These are phyloP conservation scores for Clarireedia homoeocarpa DNA, from an alignment of 2,329 filamentous ascomycete genomes.

Conservation along the genomic window DNA sequence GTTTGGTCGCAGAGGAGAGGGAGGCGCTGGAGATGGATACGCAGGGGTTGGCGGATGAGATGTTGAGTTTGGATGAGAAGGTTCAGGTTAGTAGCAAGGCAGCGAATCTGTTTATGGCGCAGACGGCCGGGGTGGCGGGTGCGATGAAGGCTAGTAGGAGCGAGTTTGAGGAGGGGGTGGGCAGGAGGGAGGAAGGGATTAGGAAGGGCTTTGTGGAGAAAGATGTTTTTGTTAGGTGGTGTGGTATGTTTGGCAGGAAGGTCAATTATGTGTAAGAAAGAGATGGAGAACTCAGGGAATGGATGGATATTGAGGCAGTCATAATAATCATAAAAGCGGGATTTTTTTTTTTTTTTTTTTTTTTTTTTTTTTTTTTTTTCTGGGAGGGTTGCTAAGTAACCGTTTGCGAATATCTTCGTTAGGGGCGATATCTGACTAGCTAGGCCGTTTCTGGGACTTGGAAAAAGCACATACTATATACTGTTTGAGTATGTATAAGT, in stretches of 20 bases:
- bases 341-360: too few relatives aligned
- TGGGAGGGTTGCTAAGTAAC: too few relatives aligned
- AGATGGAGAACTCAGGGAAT: neutral
- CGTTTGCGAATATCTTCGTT: too few relatives aligned
- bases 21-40: constrained; percentile 24
- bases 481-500: too few relatives aligned
- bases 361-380: too few relatives aligned
- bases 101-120: constrained; percentile 2
- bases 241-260: constrained; percentile 2
- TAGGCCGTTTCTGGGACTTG: too few relatives aligned
- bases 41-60: constrained; percentile 23
- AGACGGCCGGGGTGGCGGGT: constrained; percentile 1
- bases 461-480: too few relatives aligned
- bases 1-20: constrained; percentile 14
- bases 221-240: neutral
- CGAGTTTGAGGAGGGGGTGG: neutral
- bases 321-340: too few relatives aligned
- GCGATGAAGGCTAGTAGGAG: neutral
- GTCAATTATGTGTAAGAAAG: neutral
- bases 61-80: constrained; percentile 26
- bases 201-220: constrained; percentile 1
- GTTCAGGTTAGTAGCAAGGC: constrained; percentile 7
- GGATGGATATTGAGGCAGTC: neutral
- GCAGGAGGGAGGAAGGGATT: neutral
- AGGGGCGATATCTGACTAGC: too few relatives aligned